Base-by-base conservation (phyloP, 345 rosid species). In the Tarenaya hassleriana region DNA sequence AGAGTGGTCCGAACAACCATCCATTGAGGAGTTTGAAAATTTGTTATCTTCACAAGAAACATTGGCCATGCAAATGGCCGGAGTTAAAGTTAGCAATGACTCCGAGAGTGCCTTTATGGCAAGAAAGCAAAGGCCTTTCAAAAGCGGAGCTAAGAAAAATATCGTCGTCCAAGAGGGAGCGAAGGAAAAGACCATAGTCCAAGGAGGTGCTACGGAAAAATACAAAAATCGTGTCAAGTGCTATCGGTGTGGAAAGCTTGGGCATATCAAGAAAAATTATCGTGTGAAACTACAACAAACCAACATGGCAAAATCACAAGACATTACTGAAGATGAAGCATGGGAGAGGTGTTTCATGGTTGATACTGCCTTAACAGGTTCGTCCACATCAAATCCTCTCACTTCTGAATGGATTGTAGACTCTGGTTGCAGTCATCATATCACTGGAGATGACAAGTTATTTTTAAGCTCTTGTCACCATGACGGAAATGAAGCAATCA, bases 341-440 rank as follows among this genome's bases (percentile, higher is more conserved):
- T 4, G n/a, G 16, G 18, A 45, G 27, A 21, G 47, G 37, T 11
- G 33, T 41, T n/a, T n/a, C n/a, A 38, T 4, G 41, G 55, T 16
- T 1, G 15, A 4, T 13, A 44, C 15, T 13, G 17, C 7, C 17
- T 46, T 3, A 3, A 4, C 11, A 14, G 16, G 43, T 40, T 4
- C 43, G 11, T 4, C 11, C 9, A 40, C 4, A 40, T 10, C 16
- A 4, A 40, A 40, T 4, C 33, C 17, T 29, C 18, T 34, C 24
- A 5, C 40, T 15, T 11, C 46, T 14, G 62, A 44, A 8, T 43
- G 59, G 53, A 58, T 50, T 7, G 37, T 55, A 0, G 63, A 56
- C 10, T 62, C 61, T 16, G 46, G 65, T 19, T 62, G 55, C 34
- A 44, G 47, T 27, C 64, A 57, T 47, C 61, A 68, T 34, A 9